A percentile compares a stretch with the other conserved stretches of the same genome.
Conservation (phyloP, 495 filamentous ascomycete genomes). For the Penicillium robsamsonii region DNA sequence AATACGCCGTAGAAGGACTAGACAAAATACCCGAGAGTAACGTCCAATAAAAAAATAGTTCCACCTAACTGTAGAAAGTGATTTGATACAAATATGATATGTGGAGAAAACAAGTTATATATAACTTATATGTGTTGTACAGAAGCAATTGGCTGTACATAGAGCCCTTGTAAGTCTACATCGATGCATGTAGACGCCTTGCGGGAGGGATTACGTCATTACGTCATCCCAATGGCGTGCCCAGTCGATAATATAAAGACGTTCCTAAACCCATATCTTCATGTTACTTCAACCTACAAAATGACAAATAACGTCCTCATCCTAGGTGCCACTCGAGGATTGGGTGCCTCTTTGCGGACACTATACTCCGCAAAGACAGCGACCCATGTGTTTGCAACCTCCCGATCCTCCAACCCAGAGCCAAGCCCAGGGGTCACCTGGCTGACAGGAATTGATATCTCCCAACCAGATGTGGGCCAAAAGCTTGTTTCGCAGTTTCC, state of each 20-base stretch:
- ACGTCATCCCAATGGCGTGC: not conserved
- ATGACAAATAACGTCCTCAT: slow-evolving; percentile 54
- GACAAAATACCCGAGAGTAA: not conserved
- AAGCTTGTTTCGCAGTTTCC: slow-evolving; percentile 46
- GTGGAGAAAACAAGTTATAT: not conserved
- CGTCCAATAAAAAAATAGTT: not conserved
- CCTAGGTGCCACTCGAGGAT: slow-evolving; percentile 64
- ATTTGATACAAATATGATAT: not conserved
- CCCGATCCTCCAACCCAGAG: slow-evolving; percentile 44
- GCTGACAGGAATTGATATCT: slow-evolving; percentile 54
- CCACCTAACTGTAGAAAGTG: not conserved
- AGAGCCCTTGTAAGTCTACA: not conserved
- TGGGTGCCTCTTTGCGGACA: slow-evolving; percentile 60
- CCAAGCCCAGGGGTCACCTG: slow-evolving; percentile 43
- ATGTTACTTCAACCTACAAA: not conserved
- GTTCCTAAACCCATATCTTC: not conserved
- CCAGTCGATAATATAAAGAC: not conserved
- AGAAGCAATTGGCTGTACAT: not conserved
- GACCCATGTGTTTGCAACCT: slow-evolving; percentile 58
- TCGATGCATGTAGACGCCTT: too few relatives aligned
- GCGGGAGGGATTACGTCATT: not conserved
- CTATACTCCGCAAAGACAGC: slow-evolving; percentile 52
- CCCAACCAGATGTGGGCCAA: slow-evolving; percentile 54
- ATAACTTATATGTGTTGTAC: not conserved
- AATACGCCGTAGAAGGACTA: not conserved